Evolutionary conservation across 441 rosid species (phyloP).

Genomic region (Mallotus japonicus): DNA sequence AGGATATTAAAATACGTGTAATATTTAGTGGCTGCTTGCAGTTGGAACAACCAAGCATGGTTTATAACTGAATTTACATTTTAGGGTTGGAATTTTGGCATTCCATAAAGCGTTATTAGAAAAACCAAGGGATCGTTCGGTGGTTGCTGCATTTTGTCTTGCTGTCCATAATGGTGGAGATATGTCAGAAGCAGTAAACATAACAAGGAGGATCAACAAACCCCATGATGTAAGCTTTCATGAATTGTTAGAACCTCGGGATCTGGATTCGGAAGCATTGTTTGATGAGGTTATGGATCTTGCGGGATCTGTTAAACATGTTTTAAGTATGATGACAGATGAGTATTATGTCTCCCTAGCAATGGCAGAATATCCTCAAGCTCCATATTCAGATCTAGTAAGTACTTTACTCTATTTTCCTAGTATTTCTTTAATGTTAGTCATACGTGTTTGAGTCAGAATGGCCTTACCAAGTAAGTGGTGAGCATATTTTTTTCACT

Average conservation of each 20-base stretch:
- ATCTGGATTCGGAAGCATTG: slow-evolving; percentile 34
- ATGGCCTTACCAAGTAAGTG: neutral
- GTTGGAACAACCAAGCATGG: neutral
- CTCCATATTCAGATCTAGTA: slow-evolving; percentile 79
- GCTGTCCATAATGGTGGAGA: slow-evolving; percentile 35
- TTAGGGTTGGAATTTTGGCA: slow-evolving; percentile 34
- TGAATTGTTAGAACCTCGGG: slow-evolving; percentile 50
- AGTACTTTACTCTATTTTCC: slow-evolving; percentile 21
- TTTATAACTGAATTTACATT: neutral
- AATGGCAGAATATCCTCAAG: slow-evolving; percentile 76
- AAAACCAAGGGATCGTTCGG: slow-evolving; percentile 28
- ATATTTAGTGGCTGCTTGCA: neutral
- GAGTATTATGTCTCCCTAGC: slow-evolving; percentile 67
- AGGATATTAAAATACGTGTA: neutral
- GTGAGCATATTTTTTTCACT: neutral
- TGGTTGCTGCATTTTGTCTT: slow-evolving; percentile 31
- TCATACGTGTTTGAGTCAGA: too few relatives aligned
- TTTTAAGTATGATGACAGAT: slow-evolving; percentile 56
- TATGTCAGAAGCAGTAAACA: slow-evolving; percentile 54
- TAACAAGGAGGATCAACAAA: slow-evolving; percentile 50
- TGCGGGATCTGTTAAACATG: slow-evolving; percentile 45
- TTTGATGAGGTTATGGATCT: slow-evolving; percentile 60
- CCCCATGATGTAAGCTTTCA: slow-evolving; percentile 44
- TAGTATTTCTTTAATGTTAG: neutral
- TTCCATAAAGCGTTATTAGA: slow-evolving; percentile 34